Evolutionary conservation across 2,329 filamentous ascomycete species (phyloP).

Genomic region (Venturia nashicola): DNA sequence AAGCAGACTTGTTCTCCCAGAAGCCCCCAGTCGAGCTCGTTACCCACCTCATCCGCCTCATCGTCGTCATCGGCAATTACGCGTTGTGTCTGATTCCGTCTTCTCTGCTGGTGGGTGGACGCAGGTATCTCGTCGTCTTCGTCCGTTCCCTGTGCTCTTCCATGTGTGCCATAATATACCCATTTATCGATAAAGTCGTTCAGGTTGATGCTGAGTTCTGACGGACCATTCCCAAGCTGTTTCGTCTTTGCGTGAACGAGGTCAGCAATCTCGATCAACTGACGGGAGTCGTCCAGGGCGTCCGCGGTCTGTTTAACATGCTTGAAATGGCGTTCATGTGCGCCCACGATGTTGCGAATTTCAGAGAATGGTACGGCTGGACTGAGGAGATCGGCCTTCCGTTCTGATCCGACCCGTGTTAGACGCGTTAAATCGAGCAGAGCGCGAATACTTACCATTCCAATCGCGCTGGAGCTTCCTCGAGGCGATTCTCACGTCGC

Average conservation of each 20-base stretch:
- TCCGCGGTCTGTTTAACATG: slow-evolving; percentile 79
- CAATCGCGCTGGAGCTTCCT: slow-evolving; percentile 53
- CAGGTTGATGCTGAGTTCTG: slow-evolving; percentile 62
- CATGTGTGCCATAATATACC: slow-evolving; percentile 68
- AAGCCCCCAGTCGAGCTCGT: slow-evolving; percentile 75
- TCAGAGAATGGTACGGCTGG: slow-evolving; percentile 37
- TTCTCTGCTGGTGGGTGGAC: slow-evolving; percentile 38
- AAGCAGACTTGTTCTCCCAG: slow-evolving; percentile 69
- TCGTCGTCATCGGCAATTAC: slow-evolving; percentile 40
- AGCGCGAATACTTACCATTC: slow-evolving; percentile 34
- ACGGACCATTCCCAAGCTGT: slow-evolving; percentile 61
- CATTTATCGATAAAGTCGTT: slow-evolving; percentile 89
- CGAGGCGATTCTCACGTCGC: slow-evolving; percentile 56
- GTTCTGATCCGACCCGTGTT: slow-evolving; percentile 42
- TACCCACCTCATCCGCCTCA: slow-evolving; percentile 53
- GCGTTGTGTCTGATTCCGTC: slow-evolving; percentile 17
- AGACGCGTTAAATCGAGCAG: slow-evolving; percentile 2
- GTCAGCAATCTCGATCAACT: slow-evolving; percentile 71
- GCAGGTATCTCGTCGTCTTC: slow-evolving; percentile 36
- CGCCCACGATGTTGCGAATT: not conserved
- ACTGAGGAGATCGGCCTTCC: slow-evolving; percentile 58
- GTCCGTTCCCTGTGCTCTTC: slow-evolving; percentile 40
- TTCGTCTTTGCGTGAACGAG: slow-evolving; percentile 67
- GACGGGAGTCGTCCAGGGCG: slow-evolving; percentile 78
- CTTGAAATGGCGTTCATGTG: slow-evolving; percentile 29